Percentiles rank a stretch among this genome's conserved stretches.
Evolutionary conservation across 2,329 filamentous ascomycete genomes (phyloP).

Genomic region (Colletotrichum cordylinicola): DNA sequence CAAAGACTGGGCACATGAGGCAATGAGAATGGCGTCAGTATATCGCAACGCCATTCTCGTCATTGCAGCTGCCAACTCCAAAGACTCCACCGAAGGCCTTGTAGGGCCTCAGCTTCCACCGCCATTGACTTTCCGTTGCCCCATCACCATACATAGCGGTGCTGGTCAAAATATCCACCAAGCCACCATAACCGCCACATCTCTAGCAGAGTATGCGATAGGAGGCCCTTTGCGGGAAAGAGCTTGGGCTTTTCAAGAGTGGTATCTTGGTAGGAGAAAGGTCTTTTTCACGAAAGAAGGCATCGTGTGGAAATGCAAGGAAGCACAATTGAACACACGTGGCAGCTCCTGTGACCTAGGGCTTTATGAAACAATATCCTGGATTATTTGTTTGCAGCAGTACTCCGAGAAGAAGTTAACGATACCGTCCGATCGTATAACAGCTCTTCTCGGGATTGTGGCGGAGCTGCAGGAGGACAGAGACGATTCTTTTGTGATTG

Average conservation of each 20-base stretch:
- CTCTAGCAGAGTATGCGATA: no score
- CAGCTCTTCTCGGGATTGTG: background rate
- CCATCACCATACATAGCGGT: background rate
- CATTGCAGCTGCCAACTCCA: background rate
- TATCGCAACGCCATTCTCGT: background rate
- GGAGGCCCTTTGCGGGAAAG: no score
- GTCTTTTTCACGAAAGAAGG: background rate
- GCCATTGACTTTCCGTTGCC: background rate
- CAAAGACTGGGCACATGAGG: fast-evolving
- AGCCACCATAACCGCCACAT: no score
- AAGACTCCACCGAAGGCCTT: background rate
- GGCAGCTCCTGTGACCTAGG: background rate
- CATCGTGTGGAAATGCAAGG: background rate
- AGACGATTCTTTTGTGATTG: background rate
- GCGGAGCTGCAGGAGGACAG: background rate
- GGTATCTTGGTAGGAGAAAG: background rate
- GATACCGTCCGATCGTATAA: background rate
- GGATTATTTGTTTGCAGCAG: fast-evolving
- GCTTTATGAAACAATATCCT: background rate
- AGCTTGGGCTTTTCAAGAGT: background rate
- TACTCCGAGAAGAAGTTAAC: background rate
- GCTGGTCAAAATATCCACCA: background rate
- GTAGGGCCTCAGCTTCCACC: no score
- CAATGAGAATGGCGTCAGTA: fast-evolving
- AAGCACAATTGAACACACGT: background rate